These are phyloP conservation scores for Hygrophorus pudorinus DNA, from an alignment of 768 basidiomycete genomes.

Conservation along the genomic window DNA sequence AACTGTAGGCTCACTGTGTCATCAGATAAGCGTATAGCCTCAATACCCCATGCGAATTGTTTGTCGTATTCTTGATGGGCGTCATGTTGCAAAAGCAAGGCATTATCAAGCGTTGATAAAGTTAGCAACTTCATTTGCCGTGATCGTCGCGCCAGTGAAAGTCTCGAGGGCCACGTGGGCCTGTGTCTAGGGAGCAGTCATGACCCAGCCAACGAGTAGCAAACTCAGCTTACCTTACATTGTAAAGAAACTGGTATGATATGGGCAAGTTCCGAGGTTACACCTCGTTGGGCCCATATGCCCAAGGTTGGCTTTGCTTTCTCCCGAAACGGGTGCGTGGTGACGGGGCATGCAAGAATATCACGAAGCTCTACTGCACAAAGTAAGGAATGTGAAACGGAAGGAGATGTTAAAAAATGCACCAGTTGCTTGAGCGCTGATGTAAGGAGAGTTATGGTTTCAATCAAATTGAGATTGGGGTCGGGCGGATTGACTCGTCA, in stretches of 20 bases:
- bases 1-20: background rate
- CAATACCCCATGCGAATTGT: background rate
- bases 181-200: background rate
- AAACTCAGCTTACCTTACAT: background rate
- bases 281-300: background rate
- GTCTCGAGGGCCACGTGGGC: constrained; percentile 1
- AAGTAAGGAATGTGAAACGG: background rate
- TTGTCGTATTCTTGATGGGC: constrained; percentile 1
- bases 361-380: background rate
- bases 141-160: background rate
- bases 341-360: background rate
- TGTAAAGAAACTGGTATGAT: background rate
- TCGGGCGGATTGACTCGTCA: background rate
- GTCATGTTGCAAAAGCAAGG: constrained; percentile 2
- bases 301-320: background rate
- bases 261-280: background rate
- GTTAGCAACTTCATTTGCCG: background rate
- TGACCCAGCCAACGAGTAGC: background rate
- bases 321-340: background rate
- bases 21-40: background rate
- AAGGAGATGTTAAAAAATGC: background rate
- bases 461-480: background rate
- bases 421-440: background rate
- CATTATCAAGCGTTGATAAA: background rate
- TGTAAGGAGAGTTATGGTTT: background rate